Evolutionary conservation across 2,329 filamentous ascomycete species (phyloP), one percentile per base, ranked within the genome.

Genomic region (Epichloe scottii): DNA sequence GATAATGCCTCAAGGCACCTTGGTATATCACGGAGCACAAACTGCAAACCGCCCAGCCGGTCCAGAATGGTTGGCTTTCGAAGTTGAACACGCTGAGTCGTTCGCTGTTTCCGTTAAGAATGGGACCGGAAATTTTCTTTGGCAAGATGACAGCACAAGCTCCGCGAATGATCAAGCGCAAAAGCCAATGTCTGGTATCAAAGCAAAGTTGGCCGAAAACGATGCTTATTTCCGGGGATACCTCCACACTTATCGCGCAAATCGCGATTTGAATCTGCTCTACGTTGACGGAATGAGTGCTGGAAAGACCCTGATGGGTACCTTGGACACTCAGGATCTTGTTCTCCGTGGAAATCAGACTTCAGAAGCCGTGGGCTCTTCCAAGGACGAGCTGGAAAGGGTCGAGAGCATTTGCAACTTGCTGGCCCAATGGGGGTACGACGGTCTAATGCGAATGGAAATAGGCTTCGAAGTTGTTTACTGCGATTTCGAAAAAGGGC

Each of bases 1-100:
- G 1, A 76, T 73, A 0, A 74, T 89, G 0, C 84, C 85, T 0
- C 68, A 71, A 17, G 83, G 80, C 3, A 84, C 80, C 0, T 67
- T 82, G 37, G 64, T 89, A 10, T 87, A 88, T 58, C 85, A 89
- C 60, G 85, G 86, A 12, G 74, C 73, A 0, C 57, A 56, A 8
- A 62, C 59, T 0, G 57, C 68, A 0, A 63, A 73, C 1, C 68
- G 72, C 0, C 73, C 85, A 0, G 63, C 66, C 2, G 75, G 72
- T 0, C 75, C 73, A 3, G 81, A 89, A 58, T 89, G 85, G 84
- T 70, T 89, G 1, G 85, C 86, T 0, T 89, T 89, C 59, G 85
- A 89, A 62, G 75, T 84, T 3, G 85, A 89, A 58, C 86, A 89
- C 64, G 82, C 85, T 0, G 71, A 84, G 56, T 61, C 71, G 3